Percentiles rank a stretch among this genome's conserved stretches.
phyloP scores from a whole-genome alignment of 2,329 filamentous ascomycete species.

The Lachnellula cervina region DNA sequence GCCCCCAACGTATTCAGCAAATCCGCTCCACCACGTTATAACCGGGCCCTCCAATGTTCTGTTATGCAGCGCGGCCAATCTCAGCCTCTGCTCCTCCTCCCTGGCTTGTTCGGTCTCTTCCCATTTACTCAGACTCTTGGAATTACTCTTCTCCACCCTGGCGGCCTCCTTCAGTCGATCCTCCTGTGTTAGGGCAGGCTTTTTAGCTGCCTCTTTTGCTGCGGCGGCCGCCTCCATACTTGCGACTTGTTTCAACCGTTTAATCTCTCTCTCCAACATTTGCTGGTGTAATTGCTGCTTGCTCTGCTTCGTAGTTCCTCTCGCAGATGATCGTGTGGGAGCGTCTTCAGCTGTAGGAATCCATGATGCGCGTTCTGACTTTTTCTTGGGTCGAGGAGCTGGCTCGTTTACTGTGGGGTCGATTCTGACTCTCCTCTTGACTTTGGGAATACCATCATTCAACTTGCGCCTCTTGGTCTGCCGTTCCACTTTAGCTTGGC shows the following conservation, averaged over 20 bases:
- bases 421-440: slow-evolving; percentile 73
- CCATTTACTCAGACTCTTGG: slow-evolving; percentile 88
- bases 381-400: slow-evolving; percentile 54
- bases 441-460: slow-evolving; percentile 66
- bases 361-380: slow-evolving; percentile 67
- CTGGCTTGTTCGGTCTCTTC: slow-evolving; percentile 87
- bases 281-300: slow-evolving; percentile 57
- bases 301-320: slow-evolving; percentile 58
- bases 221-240: slow-evolving; percentile 57
- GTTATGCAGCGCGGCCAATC: slow-evolving; percentile 82
- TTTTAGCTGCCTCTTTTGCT: slow-evolving; percentile 65
- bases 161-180: slow-evolving; percentile 80
- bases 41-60: slow-evolving; percentile 84
- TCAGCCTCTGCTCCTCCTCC: slow-evolving; percentile 75
- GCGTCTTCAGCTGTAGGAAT: slow-evolving; percentile 58
- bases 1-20: slow-evolving; percentile 73
- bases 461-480: slow-evolving; percentile 75
- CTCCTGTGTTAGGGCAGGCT: slow-evolving; percentile 81
- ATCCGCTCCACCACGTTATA: slow-evolving; percentile 90
- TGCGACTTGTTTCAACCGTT: slow-evolving; percentile 65
- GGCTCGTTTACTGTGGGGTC: slow-evolving; percentile 44
- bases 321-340: slow-evolving; percentile 56
- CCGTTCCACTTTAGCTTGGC: slow-evolving; percentile 64
- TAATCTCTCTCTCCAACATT: slow-evolving; percentile 67
- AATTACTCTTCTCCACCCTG: slow-evolving; percentile 77